Evolutionary conservation across 192 early-diverging fungal species (phyloP).

Genomic region (Entomortierella parvispora): DNA sequence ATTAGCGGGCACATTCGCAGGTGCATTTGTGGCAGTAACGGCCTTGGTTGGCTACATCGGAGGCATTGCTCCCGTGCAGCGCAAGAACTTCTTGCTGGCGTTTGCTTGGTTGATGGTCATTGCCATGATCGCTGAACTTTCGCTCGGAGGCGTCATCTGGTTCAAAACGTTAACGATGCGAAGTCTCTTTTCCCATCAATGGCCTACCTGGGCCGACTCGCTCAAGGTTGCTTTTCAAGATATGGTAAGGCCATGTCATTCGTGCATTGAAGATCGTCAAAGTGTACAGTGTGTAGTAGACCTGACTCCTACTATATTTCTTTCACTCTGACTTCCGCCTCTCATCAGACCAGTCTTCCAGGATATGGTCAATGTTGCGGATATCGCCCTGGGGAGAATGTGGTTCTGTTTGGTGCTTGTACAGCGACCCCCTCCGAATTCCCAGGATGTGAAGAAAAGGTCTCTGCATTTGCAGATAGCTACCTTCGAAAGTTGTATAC

Average conservation of each 20-base stretch:
- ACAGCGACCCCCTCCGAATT: not conserved
- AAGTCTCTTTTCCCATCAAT: slow-evolving; percentile 29
- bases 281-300: not conserved
- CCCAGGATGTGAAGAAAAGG: slow-evolving; percentile 39
- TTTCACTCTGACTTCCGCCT: not conserved
- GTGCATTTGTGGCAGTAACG: slow-evolving; percentile 24
- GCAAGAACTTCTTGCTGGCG: slow-evolving; percentile 23
- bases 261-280: not conserved
- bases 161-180: slow-evolving; percentile 54
- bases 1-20: slow-evolving; percentile 46
- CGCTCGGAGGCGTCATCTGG: slow-evolving; percentile 52
- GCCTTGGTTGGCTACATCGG: slow-evolving; percentile 28
- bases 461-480: slow-evolving; percentile 36
- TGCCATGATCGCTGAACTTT: slow-evolving; percentile 34
- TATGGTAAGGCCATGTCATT: slow-evolving; percentile 23
- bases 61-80: slow-evolving; percentile 27
- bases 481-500: slow-evolving; percentile 53
- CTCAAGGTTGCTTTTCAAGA: slow-evolving; percentile 50
- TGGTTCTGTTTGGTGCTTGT: slow-evolving; percentile 26
- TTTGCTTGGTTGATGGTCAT: slow-evolving; percentile 40
- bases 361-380: slow-evolving; percentile 53
- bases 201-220: slow-evolving; percentile 23
- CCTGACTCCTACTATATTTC: slow-evolving; percentile 2
- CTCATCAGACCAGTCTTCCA: slow-evolving; percentile 21
- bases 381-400: not conserved